Evolutionary conservation across 106 monocot species (phyloP).

Genomic region (Apostasia shenzhenica): DNA sequence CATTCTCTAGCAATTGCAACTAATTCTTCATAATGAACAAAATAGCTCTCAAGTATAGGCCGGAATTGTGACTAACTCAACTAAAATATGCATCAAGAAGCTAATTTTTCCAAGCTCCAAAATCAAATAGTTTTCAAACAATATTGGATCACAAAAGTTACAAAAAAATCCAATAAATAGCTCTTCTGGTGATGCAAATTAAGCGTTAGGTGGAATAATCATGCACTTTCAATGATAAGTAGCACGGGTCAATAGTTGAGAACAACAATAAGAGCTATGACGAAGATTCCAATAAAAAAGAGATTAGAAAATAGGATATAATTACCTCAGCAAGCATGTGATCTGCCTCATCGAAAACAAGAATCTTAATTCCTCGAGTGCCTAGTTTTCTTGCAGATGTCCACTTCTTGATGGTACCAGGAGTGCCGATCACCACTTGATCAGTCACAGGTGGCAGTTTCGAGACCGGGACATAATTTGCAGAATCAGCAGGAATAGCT

Average conservation of each 20-base stretch:
- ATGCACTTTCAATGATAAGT: background rate
- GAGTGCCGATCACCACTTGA: slow-evolving; percentile 92
- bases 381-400: slow-evolving; percentile 57
- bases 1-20: no score
- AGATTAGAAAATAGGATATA: background rate
- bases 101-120: background rate
- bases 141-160: background rate
- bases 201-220: background rate
- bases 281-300: background rate
- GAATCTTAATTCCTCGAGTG: slow-evolving; percentile 63
- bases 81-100: no score
- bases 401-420: slow-evolving; percentile 92
- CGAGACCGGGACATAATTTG: slow-evolving; percentile 43
- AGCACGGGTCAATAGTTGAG: background rate
- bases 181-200: background rate
- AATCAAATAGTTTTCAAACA: background rate
- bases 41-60: no score
- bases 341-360: slow-evolving; percentile 97
- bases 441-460: slow-evolving; percentile 71
- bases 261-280: background rate
- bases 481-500: slow-evolving; percentile 64
- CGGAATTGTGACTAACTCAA: no score
- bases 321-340: slow-evolving; percentile 85
- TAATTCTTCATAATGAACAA: no score
- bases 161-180: background rate